A percentile compares a stretch with the other conserved stretches of the same genome.
Evolutionary conservation across 176 grass and related monocot genomes (phyloP).

Genomic region (Eragrostis nindensis): DNA sequence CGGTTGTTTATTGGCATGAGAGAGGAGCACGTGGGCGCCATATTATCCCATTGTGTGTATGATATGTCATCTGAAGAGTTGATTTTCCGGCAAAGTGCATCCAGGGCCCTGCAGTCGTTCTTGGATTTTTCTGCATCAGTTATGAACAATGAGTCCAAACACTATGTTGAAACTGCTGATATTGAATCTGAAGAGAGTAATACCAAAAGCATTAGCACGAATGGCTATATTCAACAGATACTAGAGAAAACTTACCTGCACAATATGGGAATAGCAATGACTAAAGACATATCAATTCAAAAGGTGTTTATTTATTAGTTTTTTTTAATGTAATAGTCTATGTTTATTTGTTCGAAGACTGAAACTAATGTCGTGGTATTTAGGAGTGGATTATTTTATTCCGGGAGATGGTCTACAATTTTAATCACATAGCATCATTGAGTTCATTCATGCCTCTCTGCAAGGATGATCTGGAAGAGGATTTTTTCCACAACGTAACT

Average conservation of each 20-base stretch:
- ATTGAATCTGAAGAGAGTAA: constrained; percentile 26
- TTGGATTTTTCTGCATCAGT: constrained; percentile 66
- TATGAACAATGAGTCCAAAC: constrained; percentile 51
- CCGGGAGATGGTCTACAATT: constrained; percentile 79
- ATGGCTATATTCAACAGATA: constrained; percentile 62
- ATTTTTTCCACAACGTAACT: constrained; percentile 93
- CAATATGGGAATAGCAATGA: constrained; percentile 83
- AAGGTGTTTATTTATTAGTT: constrained; percentile 53
- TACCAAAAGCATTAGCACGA: constrained; percentile 54
- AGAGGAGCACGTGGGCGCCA: constrained; percentile 70
- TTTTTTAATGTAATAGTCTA: constrained; percentile 16
- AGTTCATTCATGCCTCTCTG: constrained; percentile 79
- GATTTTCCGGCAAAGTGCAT: constrained; percentile 94
- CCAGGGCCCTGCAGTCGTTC: constrained; percentile 77
- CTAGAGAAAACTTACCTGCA: constrained; percentile 77
- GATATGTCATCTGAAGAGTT: constrained; percentile 93
- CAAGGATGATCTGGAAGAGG: constrained; percentile 81
- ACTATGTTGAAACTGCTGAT: constrained; percentile 30
- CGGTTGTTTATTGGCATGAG: constrained; percentile 63
- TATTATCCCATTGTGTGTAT: constrained; percentile 86
- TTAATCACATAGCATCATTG: constrained; percentile 63
- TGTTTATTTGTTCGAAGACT: constrained; percentile 12
- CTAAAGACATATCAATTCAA: constrained; percentile 77
- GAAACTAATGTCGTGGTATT: constrained; percentile 33
- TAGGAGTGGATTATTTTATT: constrained; percentile 95